Conservation (phyloP, 139 green algal genomes). For the Cymbomonas tetramitiformis region DNA sequence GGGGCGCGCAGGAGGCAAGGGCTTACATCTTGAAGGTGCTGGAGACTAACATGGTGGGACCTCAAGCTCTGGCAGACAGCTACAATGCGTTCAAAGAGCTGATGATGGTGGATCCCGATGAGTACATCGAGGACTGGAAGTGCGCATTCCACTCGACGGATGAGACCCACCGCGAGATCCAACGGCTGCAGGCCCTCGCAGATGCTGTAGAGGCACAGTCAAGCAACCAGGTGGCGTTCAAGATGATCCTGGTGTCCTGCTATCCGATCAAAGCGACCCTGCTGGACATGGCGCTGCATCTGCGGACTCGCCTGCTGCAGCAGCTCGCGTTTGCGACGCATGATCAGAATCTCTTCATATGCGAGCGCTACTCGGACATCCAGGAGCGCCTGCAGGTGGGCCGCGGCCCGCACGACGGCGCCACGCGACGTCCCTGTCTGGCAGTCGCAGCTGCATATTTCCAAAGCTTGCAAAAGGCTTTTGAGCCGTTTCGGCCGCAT, state of each 20-base stretch:
- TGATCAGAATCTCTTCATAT: neutral
- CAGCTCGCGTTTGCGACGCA: neutral
- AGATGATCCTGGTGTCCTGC: constrained; percentile 17
- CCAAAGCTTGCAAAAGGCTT: no score
- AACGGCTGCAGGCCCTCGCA: neutral
- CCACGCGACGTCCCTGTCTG: neutral
- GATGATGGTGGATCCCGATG: constrained; percentile 7
- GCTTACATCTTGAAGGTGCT: constrained; percentile 21
- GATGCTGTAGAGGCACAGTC: neutral
- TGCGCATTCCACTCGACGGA: constrained; percentile 33
- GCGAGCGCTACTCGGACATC: constrained; percentile 8
- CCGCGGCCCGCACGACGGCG: neutral
- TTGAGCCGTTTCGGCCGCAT: no score
- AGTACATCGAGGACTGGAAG: constrained; percentile 34
- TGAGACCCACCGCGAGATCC: constrained; percentile 39
- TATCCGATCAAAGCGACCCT: constrained; percentile 24
- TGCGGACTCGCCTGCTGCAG: neutral
- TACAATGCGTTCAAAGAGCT: constrained; percentile 28
- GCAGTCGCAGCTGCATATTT: no score
- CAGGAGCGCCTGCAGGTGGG: neutral
- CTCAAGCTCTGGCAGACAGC: constrained; percentile 13
- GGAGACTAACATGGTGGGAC: constrained; percentile 33
- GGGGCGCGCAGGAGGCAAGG: constrained; percentile 14
- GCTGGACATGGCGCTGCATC: constrained; percentile 21
- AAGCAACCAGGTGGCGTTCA: constrained; percentile 3